A percentile compares a stretch with the other conserved stretches of the same genome.
Evolutionary conservation across 805 yeast genomes (phyloP).

Genomic region (Wickerhamomyces bisporus): DNA sequence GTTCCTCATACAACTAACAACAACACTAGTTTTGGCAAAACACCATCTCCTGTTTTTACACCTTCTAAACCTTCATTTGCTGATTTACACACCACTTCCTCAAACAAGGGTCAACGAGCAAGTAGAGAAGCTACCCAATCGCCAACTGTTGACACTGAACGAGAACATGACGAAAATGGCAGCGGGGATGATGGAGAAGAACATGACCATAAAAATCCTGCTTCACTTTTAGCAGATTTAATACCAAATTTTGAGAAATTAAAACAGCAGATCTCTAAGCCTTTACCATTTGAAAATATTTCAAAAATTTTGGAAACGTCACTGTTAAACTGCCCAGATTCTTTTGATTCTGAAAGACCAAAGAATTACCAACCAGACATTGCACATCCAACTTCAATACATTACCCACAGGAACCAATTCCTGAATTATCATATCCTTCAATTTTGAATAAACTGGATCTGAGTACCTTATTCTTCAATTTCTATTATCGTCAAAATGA

Average conservation of each 20-base stretch:
- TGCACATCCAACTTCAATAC: slow-evolving; percentile 86
- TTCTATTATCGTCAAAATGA: slow-evolving; percentile 78
- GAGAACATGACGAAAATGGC: slow-evolving; percentile 19
- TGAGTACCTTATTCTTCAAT: slow-evolving; percentile 85
- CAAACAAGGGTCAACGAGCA: not conserved
- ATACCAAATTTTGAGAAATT: slow-evolving; percentile 26
- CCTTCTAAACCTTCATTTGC: slow-evolving; percentile 3
- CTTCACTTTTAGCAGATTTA: slow-evolving; percentile 21
- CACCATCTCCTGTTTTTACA: slow-evolving; percentile 5
- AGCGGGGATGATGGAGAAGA: slow-evolving; percentile 10
- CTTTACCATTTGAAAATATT: slow-evolving; percentile 50
- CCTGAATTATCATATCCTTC: slow-evolving; percentile 48
- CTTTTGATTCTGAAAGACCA: slow-evolving; percentile 84
- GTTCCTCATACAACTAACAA: slow-evolving; percentile 3
- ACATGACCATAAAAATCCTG: slow-evolving; percentile 1
- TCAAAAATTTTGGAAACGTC: slow-evolving; percentile 68
- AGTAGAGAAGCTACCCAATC: slow-evolving; percentile 13
- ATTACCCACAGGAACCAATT: slow-evolving; percentile 81
- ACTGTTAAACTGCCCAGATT: slow-evolving; percentile 85
- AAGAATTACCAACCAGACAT: slow-evolving; percentile 61
- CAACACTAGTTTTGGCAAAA: not conserved
- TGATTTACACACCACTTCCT: not conserved
- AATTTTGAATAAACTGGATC: slow-evolving; percentile 65
- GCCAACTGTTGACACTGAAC: slow-evolving; percentile 7
- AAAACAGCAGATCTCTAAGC: slow-evolving; percentile 40